phyloP scores from a whole-genome alignment of 352 stramenopile species.

The Phytophthora crassamura region DNA sequence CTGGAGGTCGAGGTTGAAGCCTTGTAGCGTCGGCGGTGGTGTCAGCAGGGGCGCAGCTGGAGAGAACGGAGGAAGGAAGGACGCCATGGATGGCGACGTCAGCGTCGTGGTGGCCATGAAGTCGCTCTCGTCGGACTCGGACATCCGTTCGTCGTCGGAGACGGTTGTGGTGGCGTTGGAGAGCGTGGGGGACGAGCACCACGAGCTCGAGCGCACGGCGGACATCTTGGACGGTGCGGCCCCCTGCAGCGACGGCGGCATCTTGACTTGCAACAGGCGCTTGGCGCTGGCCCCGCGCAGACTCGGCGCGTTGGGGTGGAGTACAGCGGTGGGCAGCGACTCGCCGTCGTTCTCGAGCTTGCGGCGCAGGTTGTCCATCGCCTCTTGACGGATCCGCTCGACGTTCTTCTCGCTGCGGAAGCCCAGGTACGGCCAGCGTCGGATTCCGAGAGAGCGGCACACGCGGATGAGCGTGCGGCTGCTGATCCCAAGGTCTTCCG shows the following conservation, averaged over 20 bases:
- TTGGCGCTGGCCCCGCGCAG: slow-evolving; percentile 77
- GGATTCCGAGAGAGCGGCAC: slow-evolving; percentile 77
- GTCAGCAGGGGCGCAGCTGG: slow-evolving; percentile 46
- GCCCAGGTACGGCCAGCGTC: slow-evolving; percentile 79
- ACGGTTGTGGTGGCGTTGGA: slow-evolving; percentile 31
- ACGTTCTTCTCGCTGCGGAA: slow-evolving; percentile 86
- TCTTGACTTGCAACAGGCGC: slow-evolving; percentile 72
- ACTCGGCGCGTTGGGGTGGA: slow-evolving; percentile 53
- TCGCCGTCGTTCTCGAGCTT: slow-evolving; percentile 65
- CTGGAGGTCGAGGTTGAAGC: slow-evolving; percentile 62
- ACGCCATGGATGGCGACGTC: slow-evolving; percentile 2
- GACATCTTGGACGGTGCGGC: slow-evolving; percentile 20
- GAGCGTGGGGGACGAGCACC: slow-evolving; percentile 34
- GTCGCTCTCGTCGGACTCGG: slow-evolving; percentile 28
- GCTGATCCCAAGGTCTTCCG: slow-evolving; percentile 77
- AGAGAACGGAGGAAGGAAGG: slow-evolving; percentile 20
- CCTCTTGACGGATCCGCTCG: slow-evolving; percentile 77
- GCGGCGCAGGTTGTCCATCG: slow-evolving; percentile 77
- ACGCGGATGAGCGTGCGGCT: slow-evolving; percentile 82
- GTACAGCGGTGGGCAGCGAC: slow-evolving; percentile 38
- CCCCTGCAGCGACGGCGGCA: slow-evolving; percentile 31
- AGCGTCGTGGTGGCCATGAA: slow-evolving; percentile 19
- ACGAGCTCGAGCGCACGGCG: slow-evolving; percentile 19
- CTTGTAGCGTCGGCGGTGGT: slow-evolving; percentile 40
- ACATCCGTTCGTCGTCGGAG: slow-evolving; percentile 45